A percentile compares a stretch with the other conserved stretches of the same genome.
phyloP scores from a whole-genome alignment of 176 grass and related monocot genomes.

The Raddia guianensis region DNA sequence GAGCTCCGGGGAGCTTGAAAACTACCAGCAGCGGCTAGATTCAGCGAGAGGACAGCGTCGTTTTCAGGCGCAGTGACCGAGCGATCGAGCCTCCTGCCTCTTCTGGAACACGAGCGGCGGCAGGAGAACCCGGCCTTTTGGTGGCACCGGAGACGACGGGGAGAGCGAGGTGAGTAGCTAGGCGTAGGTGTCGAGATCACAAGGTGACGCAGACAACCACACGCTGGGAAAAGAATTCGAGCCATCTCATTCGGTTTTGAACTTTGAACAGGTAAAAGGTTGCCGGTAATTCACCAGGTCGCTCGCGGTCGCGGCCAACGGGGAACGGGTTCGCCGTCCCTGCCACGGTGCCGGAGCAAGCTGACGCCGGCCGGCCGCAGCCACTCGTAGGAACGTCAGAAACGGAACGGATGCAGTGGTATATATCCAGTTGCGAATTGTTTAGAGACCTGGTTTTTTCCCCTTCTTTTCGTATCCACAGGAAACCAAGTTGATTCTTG shows the following conservation, averaged over 20 bases:
- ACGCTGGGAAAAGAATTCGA: slow-evolving; percentile 21
- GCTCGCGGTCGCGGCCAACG: not conserved
- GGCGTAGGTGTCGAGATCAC: not conserved
- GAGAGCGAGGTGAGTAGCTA: not conserved
- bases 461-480: slow-evolving; percentile 13
- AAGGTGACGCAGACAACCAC: not conserved
- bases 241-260: slow-evolving; percentile 7
- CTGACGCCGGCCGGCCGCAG: not conserved
- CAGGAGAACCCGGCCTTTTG: not conserved
- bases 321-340: not conserved
- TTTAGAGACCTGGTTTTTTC: not conserved
- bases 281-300: slow-evolving; percentile 50
- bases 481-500: slow-evolving; percentile 24
- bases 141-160: not conserved
- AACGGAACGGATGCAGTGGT: not conserved
- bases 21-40: slow-evolving; percentile 19
- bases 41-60: slow-evolving; percentile 35
- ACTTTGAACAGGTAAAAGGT: slow-evolving; percentile 47
- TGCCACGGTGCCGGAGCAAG: slow-evolving; percentile 5
- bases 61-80: slow-evolving; percentile 39
- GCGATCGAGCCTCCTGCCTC: not conserved
- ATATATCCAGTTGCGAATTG: not conserved
- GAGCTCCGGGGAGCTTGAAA: not conserved
- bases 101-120: slow-evolving; percentile 26
- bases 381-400: not conserved